Evolutionary conservation across 805 yeast genomes (phyloP).

Genomic region (Pichia ethanolica): DNA sequence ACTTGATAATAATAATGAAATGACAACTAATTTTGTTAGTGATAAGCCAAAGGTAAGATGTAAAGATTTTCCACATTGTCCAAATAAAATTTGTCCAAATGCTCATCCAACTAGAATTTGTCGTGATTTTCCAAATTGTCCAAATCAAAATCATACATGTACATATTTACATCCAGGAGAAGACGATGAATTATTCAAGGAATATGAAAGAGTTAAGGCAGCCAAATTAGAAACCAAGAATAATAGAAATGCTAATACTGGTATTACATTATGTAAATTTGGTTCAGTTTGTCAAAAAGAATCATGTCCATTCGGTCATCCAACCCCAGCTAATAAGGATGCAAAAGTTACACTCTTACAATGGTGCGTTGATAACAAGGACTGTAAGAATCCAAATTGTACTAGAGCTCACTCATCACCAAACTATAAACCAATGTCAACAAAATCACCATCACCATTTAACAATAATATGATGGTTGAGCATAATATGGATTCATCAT

Average conservation of each 20-base stretch:
- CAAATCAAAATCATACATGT: slow-evolving; percentile 77
- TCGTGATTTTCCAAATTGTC: slow-evolving; percentile 68
- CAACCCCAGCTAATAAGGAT: slow-evolving; percentile 75
- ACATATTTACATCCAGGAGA: slow-evolving; percentile 78
- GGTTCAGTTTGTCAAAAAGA: slow-evolving; percentile 71
- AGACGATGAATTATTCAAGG: slow-evolving; percentile 66
- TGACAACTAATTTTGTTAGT: slow-evolving; percentile 31
- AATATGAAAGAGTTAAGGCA: slow-evolving; percentile 51
- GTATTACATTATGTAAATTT: slow-evolving; percentile 65
- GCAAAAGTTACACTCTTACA: slow-evolving; percentile 60
- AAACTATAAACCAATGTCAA: slow-evolving; percentile 23
- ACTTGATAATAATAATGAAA: slow-evolving; percentile 18
- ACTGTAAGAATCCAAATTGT: slow-evolving; percentile 57
- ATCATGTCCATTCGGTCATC: slow-evolving; percentile 84
- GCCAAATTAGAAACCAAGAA: slow-evolving; percentile 14
- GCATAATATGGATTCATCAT: not conserved
- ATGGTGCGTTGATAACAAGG: slow-evolving; percentile 71
- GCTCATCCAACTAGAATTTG: slow-evolving; percentile 79
- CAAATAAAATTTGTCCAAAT: slow-evolving; percentile 55
- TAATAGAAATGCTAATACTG: slow-evolving; percentile 19
- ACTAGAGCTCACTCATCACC: slow-evolving; percentile 80
- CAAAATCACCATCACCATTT: not conserved
- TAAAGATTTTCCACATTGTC: slow-evolving; percentile 63
- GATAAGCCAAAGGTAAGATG: slow-evolving; percentile 55
- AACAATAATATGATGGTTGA: too few species aligned